Evolutionary conservation across 495 filamentous ascomycete species (phyloP).

Genomic region (Hypoxylon crocopeplum): DNA sequence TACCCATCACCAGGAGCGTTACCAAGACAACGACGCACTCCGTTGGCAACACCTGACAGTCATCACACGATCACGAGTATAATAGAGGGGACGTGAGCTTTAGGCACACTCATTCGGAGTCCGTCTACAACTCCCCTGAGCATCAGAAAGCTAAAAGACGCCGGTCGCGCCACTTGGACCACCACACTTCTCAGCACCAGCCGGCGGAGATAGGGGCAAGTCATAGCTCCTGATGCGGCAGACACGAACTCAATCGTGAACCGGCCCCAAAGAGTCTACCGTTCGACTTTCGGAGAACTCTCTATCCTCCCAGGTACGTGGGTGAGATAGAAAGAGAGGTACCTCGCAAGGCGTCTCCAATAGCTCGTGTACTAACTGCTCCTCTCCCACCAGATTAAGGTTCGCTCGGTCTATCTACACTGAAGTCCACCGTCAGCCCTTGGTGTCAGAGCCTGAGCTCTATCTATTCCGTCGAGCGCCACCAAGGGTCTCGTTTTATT

Average conservation of each 20-base stretch:
- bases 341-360: background rate
- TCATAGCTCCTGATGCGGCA: conserved; percentile 15
- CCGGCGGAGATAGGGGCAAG: background rate
- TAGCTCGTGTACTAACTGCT: background rate
- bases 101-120: conserved; percentile 19
- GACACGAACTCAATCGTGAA: conserved; percentile 32
- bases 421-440: background rate
- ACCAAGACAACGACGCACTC: too few relatives aligned
- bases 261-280: background rate
- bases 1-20: background rate
- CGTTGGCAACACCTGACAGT: too few relatives aligned
- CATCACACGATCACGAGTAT: background rate
- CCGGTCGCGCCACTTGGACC: conserved; percentile 3
- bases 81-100: background rate
- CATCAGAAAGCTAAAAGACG: conserved; percentile 19
- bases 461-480: background rate
- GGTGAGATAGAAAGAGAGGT: too few relatives aligned
- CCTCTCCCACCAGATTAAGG: conserved; percentile 18
- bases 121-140: conserved; percentile 19
- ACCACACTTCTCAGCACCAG: conserved; percentile 9
- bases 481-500: conserved; percentile 1
- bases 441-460: background rate
- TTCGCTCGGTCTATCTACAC: conserved; percentile 14
- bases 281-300: conserved; percentile 15
- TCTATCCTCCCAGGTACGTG: background rate